Percentiles rank a stretch among this genome's conserved stretches.
phyloP scores from a whole-genome alignment of 169 alveolate genomes.

The Neospora caninum region DNA sequence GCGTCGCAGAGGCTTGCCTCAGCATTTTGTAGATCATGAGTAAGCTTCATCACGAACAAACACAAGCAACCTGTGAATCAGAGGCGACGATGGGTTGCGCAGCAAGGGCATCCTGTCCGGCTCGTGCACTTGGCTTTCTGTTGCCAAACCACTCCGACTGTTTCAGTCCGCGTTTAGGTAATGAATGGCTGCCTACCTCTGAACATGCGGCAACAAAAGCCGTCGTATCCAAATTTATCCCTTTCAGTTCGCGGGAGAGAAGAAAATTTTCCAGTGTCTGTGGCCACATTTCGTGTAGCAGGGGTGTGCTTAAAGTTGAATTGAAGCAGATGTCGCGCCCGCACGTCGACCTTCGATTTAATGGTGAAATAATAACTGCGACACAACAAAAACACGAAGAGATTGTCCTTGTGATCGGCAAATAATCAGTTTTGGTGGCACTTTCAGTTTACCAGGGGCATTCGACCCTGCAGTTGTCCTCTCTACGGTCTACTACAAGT shows the following conservation, averaged over 20 bases:
- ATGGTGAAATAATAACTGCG: neutral
- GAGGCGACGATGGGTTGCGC: neutral
- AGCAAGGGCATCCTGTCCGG: neutral
- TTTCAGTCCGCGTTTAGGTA: neutral
- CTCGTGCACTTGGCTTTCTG: neutral
- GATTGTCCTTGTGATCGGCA: neutral
- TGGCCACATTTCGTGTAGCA: neutral
- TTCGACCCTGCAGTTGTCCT: no score
- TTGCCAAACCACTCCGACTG: neutral
- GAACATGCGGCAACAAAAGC: conserved; percentile 22
- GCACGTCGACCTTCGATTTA: neutral
- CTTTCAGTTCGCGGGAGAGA: neutral
- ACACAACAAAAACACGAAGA: neutral
- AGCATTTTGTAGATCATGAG: neutral
- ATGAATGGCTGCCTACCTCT: neutral
- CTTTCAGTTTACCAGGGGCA: no score
- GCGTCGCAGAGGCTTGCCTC: neutral
- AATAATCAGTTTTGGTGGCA: neutral
- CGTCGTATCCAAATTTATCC: conserved; percentile 7
- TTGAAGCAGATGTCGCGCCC: neutral
- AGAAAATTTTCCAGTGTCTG: neutral
- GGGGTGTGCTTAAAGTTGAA: neutral
- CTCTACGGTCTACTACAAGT: no score
- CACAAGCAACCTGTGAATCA: neutral
- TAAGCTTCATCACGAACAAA: neutral